Evolutionary conservation across 2,329 filamentous ascomycete species (phyloP).

Genomic region (Fusarium staphyleae): DNA sequence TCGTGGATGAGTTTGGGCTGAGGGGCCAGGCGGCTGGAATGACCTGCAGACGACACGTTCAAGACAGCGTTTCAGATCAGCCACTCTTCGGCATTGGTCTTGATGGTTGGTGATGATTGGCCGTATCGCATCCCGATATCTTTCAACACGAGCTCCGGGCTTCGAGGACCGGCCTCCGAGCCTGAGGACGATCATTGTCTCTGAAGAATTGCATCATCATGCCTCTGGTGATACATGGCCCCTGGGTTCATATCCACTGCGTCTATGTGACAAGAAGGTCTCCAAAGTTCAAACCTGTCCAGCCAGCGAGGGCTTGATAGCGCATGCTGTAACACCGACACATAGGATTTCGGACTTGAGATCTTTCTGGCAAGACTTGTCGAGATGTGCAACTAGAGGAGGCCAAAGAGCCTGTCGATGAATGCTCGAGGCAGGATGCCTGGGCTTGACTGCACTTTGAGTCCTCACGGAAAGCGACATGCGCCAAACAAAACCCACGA

Average conservation of each 20-base stretch:
- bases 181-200: constrained; percentile 13
- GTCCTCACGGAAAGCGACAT: constrained; percentile 35
- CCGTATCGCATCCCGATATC: constrained; percentile 20
- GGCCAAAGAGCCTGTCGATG: constrained; percentile 8
- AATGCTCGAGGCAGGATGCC: constrained; percentile 8
- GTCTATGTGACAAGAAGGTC: constrained; percentile 11
- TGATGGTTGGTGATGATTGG: constrained; percentile 23
- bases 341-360: constrained; percentile 28
- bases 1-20: constrained; percentile 18
- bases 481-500: constrained; percentile 31
- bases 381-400: constrained; percentile 32
- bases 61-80: constrained; percentile 34
- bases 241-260: constrained; percentile 16
- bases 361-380: constrained; percentile 32
- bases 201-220: constrained; percentile 30
- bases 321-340: constrained; percentile 28
- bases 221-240: constrained; percentile 32
- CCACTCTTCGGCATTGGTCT: constrained; percentile 26
- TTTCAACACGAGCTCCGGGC: constrained; percentile 28
- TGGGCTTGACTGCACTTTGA: constrained; percentile 27
- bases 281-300: constrained; percentile 3
- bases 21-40: constrained; percentile 12
- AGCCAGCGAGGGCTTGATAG: constrained; percentile 18
- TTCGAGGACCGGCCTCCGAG: constrained; percentile 24
- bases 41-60: constrained; percentile 14